Percentiles rank a stretch among this genome's conserved stretches.
These are phyloP conservation scores for Aspergillus heteromorphus DNA, from an alignment of 495 filamentous ascomycete species.

Conservation along the genomic window DNA sequence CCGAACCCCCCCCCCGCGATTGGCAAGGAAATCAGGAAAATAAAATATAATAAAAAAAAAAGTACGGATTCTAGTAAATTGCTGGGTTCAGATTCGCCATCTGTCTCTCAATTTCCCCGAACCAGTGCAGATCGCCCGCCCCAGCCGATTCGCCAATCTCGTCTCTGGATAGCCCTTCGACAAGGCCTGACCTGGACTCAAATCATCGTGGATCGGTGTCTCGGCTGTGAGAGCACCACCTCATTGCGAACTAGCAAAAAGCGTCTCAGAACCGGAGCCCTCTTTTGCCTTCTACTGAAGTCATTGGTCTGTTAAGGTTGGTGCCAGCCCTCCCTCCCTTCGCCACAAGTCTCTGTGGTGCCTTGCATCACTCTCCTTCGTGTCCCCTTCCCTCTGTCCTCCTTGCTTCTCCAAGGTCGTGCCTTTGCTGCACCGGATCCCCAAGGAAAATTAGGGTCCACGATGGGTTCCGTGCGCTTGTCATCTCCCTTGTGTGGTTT, in stretches of 20 bases:
- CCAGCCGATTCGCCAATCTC: conserved; percentile 8
- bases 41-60: not conserved
- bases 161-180: conserved; percentile 5
- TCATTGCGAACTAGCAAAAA: conserved; percentile 14
- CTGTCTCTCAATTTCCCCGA: conserved; percentile 10
- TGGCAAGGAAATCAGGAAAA: not conserved
- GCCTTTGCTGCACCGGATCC: conserved; percentile 20
- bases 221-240: conserved; percentile 34
- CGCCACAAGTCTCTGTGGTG: conserved; percentile 23
- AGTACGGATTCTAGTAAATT: not conserved
- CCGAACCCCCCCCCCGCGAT: not conserved
- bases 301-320: conserved; percentile 27
- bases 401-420: conserved; percentile 36
- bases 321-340: conserved; percentile 23
- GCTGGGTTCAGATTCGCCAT: conserved; percentile 2
- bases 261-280: conserved; percentile 8
- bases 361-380: conserved; percentile 39
- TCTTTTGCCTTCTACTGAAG: conserved; percentile 4
- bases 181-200: conserved; percentile 12
- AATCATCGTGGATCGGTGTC: conserved; percentile 27
- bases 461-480: conserved; percentile 14
- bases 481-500: conserved; percentile 13
- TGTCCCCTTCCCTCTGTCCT: conserved; percentile 25
- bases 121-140: conserved; percentile 12
- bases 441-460: conserved; percentile 31